Evolutionary conservation across 257 asterid genomes (phyloP).

Genomic region (Voacanga thouarsii): DNA sequence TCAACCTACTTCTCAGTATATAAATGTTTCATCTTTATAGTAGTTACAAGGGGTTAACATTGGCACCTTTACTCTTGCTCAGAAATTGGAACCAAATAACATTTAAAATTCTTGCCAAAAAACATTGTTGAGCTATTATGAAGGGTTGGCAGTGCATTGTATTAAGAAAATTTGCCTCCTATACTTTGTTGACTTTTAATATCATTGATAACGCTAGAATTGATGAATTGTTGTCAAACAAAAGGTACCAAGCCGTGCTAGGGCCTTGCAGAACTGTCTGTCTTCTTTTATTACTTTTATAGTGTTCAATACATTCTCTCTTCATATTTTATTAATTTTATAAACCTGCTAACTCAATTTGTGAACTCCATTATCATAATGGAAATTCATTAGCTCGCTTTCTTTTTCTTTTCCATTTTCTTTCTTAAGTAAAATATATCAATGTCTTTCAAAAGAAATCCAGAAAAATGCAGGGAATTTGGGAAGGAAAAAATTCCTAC

Average conservation of each 20-base stretch:
- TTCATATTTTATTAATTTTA: neutral
- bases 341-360: neutral
- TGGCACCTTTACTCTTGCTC: neutral
- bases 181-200: conserved; percentile 1
- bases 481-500: neutral
- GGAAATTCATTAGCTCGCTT: too few species aligned
- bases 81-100: conserved; percentile 16
- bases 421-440: neutral
- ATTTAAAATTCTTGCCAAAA: neutral
- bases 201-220: conserved; percentile 1
- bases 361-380: neutral
- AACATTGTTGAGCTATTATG: conserved; percentile 20
- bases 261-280: neutral
- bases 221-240: neutral
- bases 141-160: conserved; percentile 37
- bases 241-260: neutral
- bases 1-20: neutral
- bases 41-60: neutral
- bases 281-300: neutral
- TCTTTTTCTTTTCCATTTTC: too few species aligned
- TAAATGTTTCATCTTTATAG: neutral
- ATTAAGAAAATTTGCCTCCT: conserved; percentile 12
- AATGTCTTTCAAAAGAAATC: neutral
- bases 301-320: too few species aligned
- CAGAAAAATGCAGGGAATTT: neutral